Base-by-base conservation (phyloP, 352 stramenopile species). In the Globisporangium splendens region DNA sequence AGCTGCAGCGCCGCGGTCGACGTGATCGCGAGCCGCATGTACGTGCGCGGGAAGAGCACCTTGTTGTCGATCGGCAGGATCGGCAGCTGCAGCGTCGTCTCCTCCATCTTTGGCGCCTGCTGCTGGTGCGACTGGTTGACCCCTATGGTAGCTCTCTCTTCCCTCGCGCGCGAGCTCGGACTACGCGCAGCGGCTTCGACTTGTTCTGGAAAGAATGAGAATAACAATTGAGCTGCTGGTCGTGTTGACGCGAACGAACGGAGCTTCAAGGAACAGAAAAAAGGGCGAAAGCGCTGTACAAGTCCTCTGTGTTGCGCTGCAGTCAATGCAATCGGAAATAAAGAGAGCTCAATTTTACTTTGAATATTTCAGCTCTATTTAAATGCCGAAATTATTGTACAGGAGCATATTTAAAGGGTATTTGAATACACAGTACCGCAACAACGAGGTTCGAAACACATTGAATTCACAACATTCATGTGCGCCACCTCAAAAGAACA, bases 11-110 rank as follows among this genome's bases (percentile, higher is more conserved):
- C 77, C 18, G 72, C 75, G 15, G 78, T 51, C 28, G 78, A 80
- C 58, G 75, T 86, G 54, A 90, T 81, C 50, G 79, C 68, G 21
- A 92, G 73, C 35, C 83, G 83, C 64, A 90, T 66, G 54, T 92
- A 90, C 54, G 79, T 88, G 33, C 73, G 71, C 13, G 83, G 83
- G 62, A 92, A 92, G 38, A 92, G 77, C 50, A 92, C 83, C 48
- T 86, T 81, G 56, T 75, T 68, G 39, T 83, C 72, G 22, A 92
- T 71, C 50, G 83, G 75, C 62, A 92, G 66, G 58, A 92, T 73
- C 47, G 83, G 80, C 58, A 89, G 58, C 62, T 73, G 61, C 65
- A 73, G 57, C 56, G 73, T 49, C 39, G 70, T 54, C 44, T 62
- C 61, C 20, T 61, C 61, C 60, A 61, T 70, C 43, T 51, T 58